These are phyloP conservation scores for Coemansia umbellata DNA, from an alignment of 192 early-diverging fungal species.

Conservation along the genomic window DNA sequence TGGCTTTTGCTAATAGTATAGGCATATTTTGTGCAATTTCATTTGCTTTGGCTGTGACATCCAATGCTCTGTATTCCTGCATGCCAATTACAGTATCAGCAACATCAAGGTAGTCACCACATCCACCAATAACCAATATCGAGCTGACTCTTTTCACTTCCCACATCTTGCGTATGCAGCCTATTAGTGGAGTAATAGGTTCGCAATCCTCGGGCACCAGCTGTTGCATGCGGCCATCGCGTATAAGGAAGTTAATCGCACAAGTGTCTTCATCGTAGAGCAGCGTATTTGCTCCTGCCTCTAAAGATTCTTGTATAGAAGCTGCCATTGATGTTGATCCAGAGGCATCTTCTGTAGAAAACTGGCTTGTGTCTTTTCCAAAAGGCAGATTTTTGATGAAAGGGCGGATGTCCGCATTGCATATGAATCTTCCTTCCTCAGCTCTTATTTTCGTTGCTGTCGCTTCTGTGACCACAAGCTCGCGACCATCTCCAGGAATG, in stretches of 20 bases:
- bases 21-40: conserved; percentile 39
- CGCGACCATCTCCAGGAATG: conserved; percentile 55
- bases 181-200: conserved; percentile 58
- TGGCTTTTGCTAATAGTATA: conserved; percentile 3
- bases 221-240: conserved; percentile 54
- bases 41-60: conserved; percentile 36
- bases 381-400: conserved; percentile 56
- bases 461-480: conserved; percentile 45
- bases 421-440: conserved; percentile 54
- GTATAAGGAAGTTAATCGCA: conserved; percentile 61
- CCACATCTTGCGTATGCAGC: conserved; percentile 45
- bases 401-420: conserved; percentile 48
- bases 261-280: conserved; percentile 61
- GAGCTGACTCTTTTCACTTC: conserved; percentile 36
- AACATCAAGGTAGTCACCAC: conserved; percentile 57
- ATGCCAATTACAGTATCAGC: conserved; percentile 53
- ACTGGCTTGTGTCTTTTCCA: conserved; percentile 37
- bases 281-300: conserved; percentile 36
- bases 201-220: conserved; percentile 48
- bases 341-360: conserved; percentile 51
- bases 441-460: conserved; percentile 47
- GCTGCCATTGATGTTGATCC: conserved; percentile 61
- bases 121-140: conserved; percentile 55
- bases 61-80: conserved; percentile 43
- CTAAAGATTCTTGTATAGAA: conserved; percentile 53